Evolutionary conservation across 768 basidiomycete species (phyloP).

Genomic region (Leccinum aurantiacum): DNA sequence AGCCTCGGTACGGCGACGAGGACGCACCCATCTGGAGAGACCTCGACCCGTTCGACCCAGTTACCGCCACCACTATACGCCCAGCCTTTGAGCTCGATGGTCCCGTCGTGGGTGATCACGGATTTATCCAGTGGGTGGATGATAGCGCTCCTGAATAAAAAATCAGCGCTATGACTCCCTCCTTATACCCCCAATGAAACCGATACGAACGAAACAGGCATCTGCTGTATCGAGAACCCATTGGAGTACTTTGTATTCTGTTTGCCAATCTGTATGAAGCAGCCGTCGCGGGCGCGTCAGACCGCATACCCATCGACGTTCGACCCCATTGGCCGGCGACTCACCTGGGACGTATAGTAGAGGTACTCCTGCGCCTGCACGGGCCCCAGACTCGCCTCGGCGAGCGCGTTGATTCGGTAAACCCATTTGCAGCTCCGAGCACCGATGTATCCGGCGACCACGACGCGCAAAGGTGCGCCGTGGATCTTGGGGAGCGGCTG

Average conservation of each 20-base stretch:
- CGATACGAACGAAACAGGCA: conserved; percentile 54
- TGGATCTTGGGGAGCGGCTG: conserved; percentile 46
- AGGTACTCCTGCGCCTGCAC: conserved; percentile 55
- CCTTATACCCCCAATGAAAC: background rate
- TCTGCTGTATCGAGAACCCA: conserved; percentile 56
- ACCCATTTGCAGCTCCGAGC: conserved; percentile 57
- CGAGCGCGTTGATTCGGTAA: conserved; percentile 49
- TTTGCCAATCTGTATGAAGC: conserved; percentile 33
- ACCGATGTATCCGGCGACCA: conserved; percentile 55
- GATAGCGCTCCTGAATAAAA: conserved; percentile 14
- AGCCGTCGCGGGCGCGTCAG: background rate
- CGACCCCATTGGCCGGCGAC: conserved; percentile 10
- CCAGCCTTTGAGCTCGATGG: conserved; percentile 44
- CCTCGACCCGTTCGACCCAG: conserved; percentile 58
- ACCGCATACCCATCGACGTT: background rate
- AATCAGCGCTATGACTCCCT: background rate
- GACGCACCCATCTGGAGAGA: conserved; percentile 32
- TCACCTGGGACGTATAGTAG: conserved; percentile 51
- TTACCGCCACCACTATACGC: conserved; percentile 49
- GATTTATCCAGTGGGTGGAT: conserved; percentile 36
- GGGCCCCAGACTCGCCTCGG: conserved; percentile 49
- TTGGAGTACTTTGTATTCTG: conserved; percentile 52
- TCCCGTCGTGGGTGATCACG: conserved; percentile 49
- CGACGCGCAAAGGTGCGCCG: conserved; percentile 49
- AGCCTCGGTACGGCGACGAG: background rate